These are phyloP conservation scores for Cutaneotrichosporon sp. DNA, from an alignment of 1,284 basidiomycete genomes.

Conservation along the genomic window DNA sequence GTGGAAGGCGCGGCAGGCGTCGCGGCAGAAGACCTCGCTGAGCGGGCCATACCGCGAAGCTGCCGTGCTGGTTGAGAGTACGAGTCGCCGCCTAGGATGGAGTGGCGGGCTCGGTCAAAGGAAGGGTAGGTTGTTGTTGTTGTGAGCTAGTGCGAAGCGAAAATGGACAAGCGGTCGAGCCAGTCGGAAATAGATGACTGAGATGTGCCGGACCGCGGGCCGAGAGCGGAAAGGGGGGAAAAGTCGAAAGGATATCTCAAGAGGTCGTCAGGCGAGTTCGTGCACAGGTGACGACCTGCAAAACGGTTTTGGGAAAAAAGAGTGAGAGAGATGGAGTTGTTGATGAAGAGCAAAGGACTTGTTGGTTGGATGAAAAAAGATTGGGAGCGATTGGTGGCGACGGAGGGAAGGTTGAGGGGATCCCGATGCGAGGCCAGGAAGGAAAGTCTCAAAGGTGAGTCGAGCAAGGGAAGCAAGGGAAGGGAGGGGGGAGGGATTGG, in stretches of 20 bases:
- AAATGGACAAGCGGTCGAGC: not conserved
- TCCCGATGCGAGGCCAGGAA: not conserved
- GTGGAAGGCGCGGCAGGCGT: slow-evolving; percentile 15
- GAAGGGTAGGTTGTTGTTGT: not conserved
- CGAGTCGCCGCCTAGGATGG: not conserved
- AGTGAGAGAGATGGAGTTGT: not conserved
- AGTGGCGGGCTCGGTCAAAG: slow-evolving; percentile 3
- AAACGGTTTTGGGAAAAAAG: not conserved
- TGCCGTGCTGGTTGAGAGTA: not conserved
- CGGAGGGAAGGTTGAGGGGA: not conserved
- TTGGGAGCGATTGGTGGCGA: not conserved
- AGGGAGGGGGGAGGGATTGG: not conserved
- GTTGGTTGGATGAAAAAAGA: not conserved
- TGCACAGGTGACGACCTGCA: not conserved
- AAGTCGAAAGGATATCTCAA: not conserved
- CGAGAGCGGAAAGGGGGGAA: not conserved
- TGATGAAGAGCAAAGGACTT: not conserved
- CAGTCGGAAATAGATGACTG: not conserved
- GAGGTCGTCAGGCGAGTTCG: not conserved
- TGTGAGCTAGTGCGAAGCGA: not conserved
- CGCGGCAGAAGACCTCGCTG: slow-evolving; percentile 22
- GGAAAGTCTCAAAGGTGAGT: not conserved
- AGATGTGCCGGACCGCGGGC: not conserved
- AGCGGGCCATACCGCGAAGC: slow-evolving; percentile 28
- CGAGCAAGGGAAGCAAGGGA: not conserved